Evolutionary conservation across 306 rosid genomes (phyloP).

Genomic region (Lathyrus sativus): DNA sequence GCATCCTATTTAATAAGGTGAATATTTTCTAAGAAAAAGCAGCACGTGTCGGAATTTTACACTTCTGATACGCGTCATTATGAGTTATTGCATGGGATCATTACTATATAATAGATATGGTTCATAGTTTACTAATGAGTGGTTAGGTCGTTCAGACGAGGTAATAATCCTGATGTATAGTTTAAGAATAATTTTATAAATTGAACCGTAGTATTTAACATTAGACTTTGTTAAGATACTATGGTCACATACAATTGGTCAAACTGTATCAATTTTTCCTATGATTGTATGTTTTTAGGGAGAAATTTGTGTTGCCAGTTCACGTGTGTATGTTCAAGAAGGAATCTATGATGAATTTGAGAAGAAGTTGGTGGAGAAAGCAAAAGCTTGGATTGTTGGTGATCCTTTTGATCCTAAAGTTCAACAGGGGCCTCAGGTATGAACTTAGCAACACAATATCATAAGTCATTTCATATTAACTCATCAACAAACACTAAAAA

Average conservation of each 20-base stretch:
- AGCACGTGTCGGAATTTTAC: too few relatives aligned
- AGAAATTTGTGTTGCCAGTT: constrained; percentile 77
- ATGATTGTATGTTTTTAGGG: constrained; percentile 52
- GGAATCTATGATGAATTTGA: constrained; percentile 78
- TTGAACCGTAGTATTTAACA: neutral
- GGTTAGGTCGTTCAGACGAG: neutral
- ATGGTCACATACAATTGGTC: neutral
- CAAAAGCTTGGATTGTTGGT: constrained; percentile 71
- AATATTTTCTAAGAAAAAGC: neutral
- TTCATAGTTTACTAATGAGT: neutral
- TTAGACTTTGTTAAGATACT: neutral
- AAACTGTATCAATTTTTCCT: neutral
- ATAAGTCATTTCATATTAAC: neutral
- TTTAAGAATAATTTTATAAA: neutral
- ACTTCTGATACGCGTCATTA: neutral
- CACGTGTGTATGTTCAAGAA: constrained; percentile 86
- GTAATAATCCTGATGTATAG: neutral
- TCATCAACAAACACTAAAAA: neutral
- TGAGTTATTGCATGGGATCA: neutral
- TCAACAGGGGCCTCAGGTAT: constrained; percentile 87
- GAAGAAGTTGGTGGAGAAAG: constrained; percentile 61
- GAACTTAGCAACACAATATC: neutral
- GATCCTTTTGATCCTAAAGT: constrained; percentile 84
- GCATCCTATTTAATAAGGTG: constrained; percentile 69
- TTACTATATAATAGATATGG: neutral